Evolutionary conservation across 2,329 filamentous ascomycete genomes (phyloP).

Genomic region (Grosmannia serpens): DNA sequence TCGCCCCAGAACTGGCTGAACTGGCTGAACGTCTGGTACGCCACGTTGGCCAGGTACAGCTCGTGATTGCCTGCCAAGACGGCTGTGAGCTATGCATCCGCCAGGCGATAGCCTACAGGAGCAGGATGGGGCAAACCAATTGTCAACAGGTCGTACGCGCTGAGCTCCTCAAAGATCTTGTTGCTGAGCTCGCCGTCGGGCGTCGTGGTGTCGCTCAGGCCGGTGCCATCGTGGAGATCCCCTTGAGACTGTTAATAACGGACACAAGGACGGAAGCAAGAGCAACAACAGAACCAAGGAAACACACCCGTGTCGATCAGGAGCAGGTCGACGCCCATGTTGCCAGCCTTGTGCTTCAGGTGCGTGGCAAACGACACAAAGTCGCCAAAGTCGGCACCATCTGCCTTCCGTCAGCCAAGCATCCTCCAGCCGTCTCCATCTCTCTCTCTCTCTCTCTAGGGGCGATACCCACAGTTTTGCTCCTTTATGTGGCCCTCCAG

Average conservation of each 20-base stretch:
- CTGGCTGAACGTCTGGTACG: slow-evolving; percentile 48
- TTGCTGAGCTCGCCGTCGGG: slow-evolving; percentile 44
- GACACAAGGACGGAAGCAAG: neutral
- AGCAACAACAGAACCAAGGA: neutral
- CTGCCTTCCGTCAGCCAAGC: slow-evolving; percentile 1
- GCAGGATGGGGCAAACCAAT: slow-evolving; percentile 20
- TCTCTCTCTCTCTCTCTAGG: neutral
- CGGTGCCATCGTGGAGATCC: slow-evolving; percentile 56
- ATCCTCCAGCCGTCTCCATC: neutral
- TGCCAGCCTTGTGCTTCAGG: slow-evolving; percentile 46
- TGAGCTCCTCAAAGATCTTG: slow-evolving; percentile 28
- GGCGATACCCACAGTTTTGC: slow-evolving; percentile 30
- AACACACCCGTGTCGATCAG: slow-evolving; percentile 45
- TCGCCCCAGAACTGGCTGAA: slow-evolving; percentile 45
- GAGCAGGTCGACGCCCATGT: slow-evolving; percentile 47
- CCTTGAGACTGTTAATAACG: slow-evolving; percentile 17
- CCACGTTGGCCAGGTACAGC: slow-evolving; percentile 49
- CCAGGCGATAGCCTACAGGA: neutral
- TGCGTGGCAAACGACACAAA: slow-evolving; percentile 47
- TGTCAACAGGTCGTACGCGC: slow-evolving; percentile 29
- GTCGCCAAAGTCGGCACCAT: slow-evolving; percentile 56
- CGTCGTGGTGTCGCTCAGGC: slow-evolving; percentile 47
- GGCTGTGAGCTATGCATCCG: neutral
- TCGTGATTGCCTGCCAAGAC: slow-evolving; percentile 46
- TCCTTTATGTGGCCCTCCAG: slow-evolving; percentile 50